A percentile compares a stretch with the other conserved stretches of the same genome.
Evolutionary conservation across 2,329 filamentous ascomycete species (phyloP).

Genomic region (Exophiala calicioides): DNA sequence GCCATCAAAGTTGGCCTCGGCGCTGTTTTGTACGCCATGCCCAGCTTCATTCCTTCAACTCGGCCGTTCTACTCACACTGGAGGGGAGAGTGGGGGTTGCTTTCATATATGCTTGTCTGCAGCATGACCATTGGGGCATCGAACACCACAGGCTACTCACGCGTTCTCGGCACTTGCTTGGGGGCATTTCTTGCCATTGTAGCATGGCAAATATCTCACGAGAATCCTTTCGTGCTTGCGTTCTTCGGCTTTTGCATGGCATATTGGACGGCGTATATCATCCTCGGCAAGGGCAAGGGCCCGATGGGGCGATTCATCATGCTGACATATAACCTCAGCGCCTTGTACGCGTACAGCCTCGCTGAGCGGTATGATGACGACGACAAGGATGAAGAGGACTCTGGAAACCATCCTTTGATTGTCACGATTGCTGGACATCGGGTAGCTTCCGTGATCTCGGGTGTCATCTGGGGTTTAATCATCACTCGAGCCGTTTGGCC

Average conservation of each 20-base stretch:
- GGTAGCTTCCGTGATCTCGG: conserved; percentile 79
- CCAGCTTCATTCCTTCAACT: conserved; percentile 79
- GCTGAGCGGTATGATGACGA: conserved; percentile 71
- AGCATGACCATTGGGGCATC: conserved; percentile 96
- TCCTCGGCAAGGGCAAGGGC: conserved; percentile 77
- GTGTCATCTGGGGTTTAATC: conserved; percentile 89
- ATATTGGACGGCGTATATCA: conserved; percentile 85
- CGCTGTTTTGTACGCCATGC: conserved; percentile 82
- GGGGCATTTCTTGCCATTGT: conserved; percentile 74
- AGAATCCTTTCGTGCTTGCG: conserved; percentile 73
- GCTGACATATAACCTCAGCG: conserved; percentile 92
- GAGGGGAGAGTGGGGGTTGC: conserved; percentile 93
- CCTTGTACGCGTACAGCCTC: conserved; percentile 89
- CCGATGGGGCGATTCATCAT: conserved; percentile 92
- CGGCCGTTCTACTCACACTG: conserved; percentile 80
- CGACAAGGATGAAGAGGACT: conserved; percentile 82
- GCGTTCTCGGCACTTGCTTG: conserved; percentile 82
- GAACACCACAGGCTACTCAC: conserved; percentile 85
- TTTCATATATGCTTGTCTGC: conserved; percentile 98
- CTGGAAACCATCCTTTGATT: conserved; percentile 79
- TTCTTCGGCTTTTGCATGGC: conserved; percentile 80
- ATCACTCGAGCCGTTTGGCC: conserved; percentile 91
- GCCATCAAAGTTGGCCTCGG: conserved; percentile 92
- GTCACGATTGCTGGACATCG: conserved; percentile 85
- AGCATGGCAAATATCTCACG: conserved; percentile 74